Conservation (phyloP, 225 moss, liverwort and hornwort species). For the Lunularia cruciata region DNA sequence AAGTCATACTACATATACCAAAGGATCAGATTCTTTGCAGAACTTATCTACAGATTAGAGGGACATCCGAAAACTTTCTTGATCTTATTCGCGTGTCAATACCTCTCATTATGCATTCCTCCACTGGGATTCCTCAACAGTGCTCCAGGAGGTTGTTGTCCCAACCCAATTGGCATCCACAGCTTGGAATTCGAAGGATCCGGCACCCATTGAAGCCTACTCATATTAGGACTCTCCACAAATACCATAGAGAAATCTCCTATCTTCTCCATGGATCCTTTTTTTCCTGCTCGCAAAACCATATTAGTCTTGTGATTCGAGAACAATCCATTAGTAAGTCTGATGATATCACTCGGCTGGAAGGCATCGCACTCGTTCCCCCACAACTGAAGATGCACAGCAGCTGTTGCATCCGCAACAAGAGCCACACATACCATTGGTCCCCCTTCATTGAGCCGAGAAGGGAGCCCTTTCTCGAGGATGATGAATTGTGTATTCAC, state of each 20-base stretch:
- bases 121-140: conserved; percentile 15
- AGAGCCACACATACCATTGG: conserved; percentile 67
- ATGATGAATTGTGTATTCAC: conserved; percentile 72
- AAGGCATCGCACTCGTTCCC: conserved; percentile 80
- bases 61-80: no score
- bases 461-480: conserved; percentile 70
- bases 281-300: conserved; percentile 85
- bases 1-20: no score
- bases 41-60: no score
- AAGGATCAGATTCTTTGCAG: no score
- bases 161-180: conserved; percentile 51
- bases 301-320: conserved; percentile 74
- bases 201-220: conserved; percentile 63
- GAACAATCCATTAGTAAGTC: conserved; percentile 72
- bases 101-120: conserved; percentile 22
- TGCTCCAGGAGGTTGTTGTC: conserved; percentile 21
- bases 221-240: conserved; percentile 63
- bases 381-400: conserved; percentile 88
- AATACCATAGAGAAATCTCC: conserved; percentile 86
- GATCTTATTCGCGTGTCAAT: no score
- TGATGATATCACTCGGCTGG: conserved; percentile 83
- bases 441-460: conserved; percentile 56
- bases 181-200: conserved; percentile 59
- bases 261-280: conserved; percentile 72
- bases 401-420: conserved; percentile 78